These are phyloP conservation scores for Talaromyces sp. DNA, from an alignment of 2,329 filamentous ascomycete species.

Conservation along the genomic window DNA sequence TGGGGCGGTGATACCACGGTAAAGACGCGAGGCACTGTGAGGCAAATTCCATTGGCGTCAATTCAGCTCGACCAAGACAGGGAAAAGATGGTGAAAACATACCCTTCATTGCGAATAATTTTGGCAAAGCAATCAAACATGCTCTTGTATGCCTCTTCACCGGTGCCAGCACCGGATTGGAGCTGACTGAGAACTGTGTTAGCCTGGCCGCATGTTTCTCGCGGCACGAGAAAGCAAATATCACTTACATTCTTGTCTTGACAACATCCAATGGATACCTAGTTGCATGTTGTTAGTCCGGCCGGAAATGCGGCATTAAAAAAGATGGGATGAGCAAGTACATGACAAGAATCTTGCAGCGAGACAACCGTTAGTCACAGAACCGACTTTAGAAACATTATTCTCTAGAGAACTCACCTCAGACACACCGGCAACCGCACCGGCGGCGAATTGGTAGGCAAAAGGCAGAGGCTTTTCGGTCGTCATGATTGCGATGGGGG, in stretches of 20 bases:
- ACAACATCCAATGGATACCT: conserved; percentile 99
- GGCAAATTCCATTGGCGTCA: neutral
- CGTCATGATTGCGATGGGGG: conserved; percentile 52
- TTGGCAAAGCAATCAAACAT: conserved; percentile 98
- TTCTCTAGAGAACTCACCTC: conserved; percentile 60
- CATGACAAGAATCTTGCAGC: conserved; percentile 24
- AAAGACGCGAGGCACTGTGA: conserved; percentile 77
- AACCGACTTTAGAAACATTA: neutral
- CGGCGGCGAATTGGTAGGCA: conserved; percentile 90
- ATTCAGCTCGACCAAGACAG: neutral
- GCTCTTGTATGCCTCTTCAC: conserved; percentile 85
- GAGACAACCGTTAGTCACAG: conserved; percentile 13
- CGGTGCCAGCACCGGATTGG: conserved; percentile 66
- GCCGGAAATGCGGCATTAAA: neutral
- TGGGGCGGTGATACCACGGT: conserved; percentile 90
- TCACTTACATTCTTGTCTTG: conserved; percentile 86
- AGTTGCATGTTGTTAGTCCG: conserved; percentile 14
- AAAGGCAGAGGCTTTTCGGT: conserved; percentile 75
- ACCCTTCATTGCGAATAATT: conserved; percentile 96
- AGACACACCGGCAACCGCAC: conserved; percentile 95
- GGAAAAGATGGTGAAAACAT: conserved; percentile 19
- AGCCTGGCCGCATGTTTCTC: neutral
- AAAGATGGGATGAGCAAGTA: conserved; percentile 13
- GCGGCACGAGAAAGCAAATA: neutral
- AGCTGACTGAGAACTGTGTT: conserved; percentile 60